Evolutionary conservation across 208 protist species (phyloP), one percentile per base, ranked within the genome.

Genomic region (Wallacemonas sp.): DNA sequence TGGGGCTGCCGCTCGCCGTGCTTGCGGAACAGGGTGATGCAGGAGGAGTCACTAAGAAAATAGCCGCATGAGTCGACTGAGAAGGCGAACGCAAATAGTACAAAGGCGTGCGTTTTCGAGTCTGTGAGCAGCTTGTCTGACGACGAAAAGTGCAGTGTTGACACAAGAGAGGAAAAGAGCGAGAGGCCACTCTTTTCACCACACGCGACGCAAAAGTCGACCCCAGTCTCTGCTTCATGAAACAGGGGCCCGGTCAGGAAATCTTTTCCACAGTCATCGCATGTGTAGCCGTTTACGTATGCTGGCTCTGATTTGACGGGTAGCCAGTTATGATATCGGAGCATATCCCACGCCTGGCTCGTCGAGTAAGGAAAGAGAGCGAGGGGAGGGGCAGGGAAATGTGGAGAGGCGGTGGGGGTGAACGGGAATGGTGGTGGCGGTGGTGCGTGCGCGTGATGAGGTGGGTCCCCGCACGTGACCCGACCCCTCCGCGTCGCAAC

Each of bases 251-350:
- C 70, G 17, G 61, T 32, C 2, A 57, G 26, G 55, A 66, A 81
- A 26, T 73, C 76, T 56, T 63, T 70, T n/a, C 61, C 66, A 44
- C 76, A 81, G 23, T 57, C 65, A 36, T 81, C 76, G 71, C 76
- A 81, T n/a, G 46, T 65, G 36, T 71, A 81, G 14, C 76, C 76
- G 1, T 61, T 44, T 43, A 32, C 29, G 54, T 81, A 81, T 2
- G 71, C 70, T 11, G 76, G 76, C 44, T 73, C 65, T 19, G 71
- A 23, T 33, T 64, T 48, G 23, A 70, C 30, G n/a, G 76, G 76
- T n/a, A 78, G 52, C 47, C 67, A 68, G 29, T 56, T 67, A 65
- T 69, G 72, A 72, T 74, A 82, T 24, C 68, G 44, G 57, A 82
- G 44, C 44, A 67, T 67, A 8, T 33, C n/a, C n/a, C 38, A 38